A percentile compares a stretch with the other conserved stretches of the same genome.
Evolutionary conservation across 2,329 filamentous ascomycete species (phyloP).

Genomic region (Diaporthe citrichinensis): DNA sequence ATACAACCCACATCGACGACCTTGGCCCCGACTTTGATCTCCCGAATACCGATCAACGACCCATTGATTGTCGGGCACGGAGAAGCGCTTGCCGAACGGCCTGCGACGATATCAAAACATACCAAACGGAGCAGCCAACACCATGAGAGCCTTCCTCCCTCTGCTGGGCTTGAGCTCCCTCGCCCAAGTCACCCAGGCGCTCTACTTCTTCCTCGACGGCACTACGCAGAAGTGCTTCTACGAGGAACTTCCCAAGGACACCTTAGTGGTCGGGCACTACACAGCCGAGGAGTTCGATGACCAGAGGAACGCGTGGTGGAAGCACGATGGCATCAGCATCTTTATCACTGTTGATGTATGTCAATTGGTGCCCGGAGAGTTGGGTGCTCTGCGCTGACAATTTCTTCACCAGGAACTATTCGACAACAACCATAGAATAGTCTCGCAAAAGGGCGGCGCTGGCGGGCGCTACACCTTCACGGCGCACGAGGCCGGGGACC

Average conservation of each 20-base stretch:
- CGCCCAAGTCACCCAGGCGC: slow-evolving; percentile 86
- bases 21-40: neutral
- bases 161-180: slow-evolving; percentile 75
- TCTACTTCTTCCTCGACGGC: slow-evolving; percentile 97
- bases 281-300: slow-evolving; percentile 87
- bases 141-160: slow-evolving; percentile 74
- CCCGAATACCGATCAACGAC: neutral
- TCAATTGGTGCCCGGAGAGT: slow-evolving; percentile 38
- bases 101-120: neutral
- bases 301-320: slow-evolving; percentile 74
- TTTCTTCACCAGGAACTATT: slow-evolving; percentile 79
- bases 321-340: slow-evolving; percentile 83
- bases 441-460: slow-evolving; percentile 83
- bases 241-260: slow-evolving; percentile 98
- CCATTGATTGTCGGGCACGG: neutral
- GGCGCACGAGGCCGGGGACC: slow-evolving; percentile 93
- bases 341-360: slow-evolving; percentile 90
- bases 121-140: slow-evolving; percentile 40
- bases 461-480: slow-evolving; percentile 95
- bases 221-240: slow-evolving; percentile 93
- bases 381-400: neutral
- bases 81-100: neutral
- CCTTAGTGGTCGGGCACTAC: slow-evolving; percentile 94
- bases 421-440: slow-evolving; percentile 97
- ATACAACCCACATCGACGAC: slow-evolving; percentile 11